Conservation (phyloP, 202 grass and related monocot species). For the Carex arenaria region DNA sequence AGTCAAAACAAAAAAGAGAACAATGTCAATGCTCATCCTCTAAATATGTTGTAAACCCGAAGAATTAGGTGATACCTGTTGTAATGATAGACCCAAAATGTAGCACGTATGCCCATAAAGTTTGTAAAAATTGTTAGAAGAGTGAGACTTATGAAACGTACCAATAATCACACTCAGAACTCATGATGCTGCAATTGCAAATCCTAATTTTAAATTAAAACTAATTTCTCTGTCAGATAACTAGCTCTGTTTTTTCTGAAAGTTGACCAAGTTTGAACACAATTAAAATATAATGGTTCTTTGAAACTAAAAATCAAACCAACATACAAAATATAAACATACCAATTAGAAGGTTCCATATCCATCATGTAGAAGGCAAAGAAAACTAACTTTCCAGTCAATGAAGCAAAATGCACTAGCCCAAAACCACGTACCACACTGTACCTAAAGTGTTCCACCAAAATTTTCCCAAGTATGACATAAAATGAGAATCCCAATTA, state of each 20-base stretch:
- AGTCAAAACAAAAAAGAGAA: background rate
- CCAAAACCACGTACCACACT: constrained; percentile 10
- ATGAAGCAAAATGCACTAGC: constrained; percentile 11
- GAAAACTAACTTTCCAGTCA: background rate
- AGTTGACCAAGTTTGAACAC: background rate
- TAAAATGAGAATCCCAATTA: background rate
- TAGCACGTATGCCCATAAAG: background rate
- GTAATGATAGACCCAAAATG: background rate
- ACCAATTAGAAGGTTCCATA: background rate
- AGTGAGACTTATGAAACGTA: background rate
- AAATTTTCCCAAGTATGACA: constrained; percentile 10
- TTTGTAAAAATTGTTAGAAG: background rate
- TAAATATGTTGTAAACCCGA: background rate
- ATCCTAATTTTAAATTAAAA: background rate
- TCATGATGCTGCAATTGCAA: background rate
- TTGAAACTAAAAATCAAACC: background rate
- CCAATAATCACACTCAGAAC: background rate
- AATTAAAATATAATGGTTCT: background rate
- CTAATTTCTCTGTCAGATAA: background rate
- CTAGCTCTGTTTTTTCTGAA: background rate
- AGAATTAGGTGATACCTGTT: background rate
- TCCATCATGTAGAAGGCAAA: constrained; percentile 12
- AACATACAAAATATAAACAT: constrained; percentile 8
- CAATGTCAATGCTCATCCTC: background rate
- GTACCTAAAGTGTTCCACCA: constrained; percentile 16